Evolutionary conservation across 2,329 filamentous ascomycete genomes (phyloP).

Genomic region (Penicillium decumbens): DNA sequence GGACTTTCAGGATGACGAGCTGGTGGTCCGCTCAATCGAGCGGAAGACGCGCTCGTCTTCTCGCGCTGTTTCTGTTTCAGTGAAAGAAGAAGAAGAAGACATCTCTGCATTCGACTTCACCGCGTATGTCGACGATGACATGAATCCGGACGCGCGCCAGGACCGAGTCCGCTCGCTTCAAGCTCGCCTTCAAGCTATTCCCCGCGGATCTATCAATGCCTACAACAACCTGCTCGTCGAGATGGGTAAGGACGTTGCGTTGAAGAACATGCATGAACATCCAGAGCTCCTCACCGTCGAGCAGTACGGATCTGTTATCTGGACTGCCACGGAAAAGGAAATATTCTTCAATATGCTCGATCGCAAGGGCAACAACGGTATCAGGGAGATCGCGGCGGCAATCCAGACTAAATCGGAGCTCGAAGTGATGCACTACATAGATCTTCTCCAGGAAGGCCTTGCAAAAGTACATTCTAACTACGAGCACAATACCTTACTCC

Average conservation of each 20-base stretch:
- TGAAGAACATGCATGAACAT: slow-evolving; percentile 6
- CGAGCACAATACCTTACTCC: slow-evolving; percentile 37
- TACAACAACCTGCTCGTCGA: slow-evolving; percentile 53
- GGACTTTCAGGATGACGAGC: slow-evolving; percentile 13
- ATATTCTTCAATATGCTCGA: slow-evolving; percentile 63
- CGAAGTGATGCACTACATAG: slow-evolving; percentile 68
- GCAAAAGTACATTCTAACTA: slow-evolving; percentile 39
- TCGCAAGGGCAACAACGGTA: slow-evolving; percentile 59
- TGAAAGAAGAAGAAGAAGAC: neutral
- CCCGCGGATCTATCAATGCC: slow-evolving; percentile 45
- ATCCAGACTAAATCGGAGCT: slow-evolving; percentile 67
- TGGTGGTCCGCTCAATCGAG: neutral
- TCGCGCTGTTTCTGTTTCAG: neutral
- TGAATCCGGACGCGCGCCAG: neutral
- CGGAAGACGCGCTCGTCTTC: slow-evolving; percentile 10
- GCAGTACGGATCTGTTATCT: slow-evolving; percentile 65
- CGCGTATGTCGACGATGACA: neutral
- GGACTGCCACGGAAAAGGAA: slow-evolving; percentile 68
- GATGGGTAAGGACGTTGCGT: slow-evolving; percentile 45
- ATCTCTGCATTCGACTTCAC: neutral
- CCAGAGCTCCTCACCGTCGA: slow-evolving; percentile 37
- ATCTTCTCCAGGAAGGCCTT: slow-evolving; percentile 54
- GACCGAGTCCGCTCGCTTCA: slow-evolving; percentile 5
- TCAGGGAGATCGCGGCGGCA: slow-evolving; percentile 57
- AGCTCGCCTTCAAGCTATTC: slow-evolving; percentile 20